Conservation (phyloP, 495 filamentous ascomycete species). For the Podospora anserina region DNA sequence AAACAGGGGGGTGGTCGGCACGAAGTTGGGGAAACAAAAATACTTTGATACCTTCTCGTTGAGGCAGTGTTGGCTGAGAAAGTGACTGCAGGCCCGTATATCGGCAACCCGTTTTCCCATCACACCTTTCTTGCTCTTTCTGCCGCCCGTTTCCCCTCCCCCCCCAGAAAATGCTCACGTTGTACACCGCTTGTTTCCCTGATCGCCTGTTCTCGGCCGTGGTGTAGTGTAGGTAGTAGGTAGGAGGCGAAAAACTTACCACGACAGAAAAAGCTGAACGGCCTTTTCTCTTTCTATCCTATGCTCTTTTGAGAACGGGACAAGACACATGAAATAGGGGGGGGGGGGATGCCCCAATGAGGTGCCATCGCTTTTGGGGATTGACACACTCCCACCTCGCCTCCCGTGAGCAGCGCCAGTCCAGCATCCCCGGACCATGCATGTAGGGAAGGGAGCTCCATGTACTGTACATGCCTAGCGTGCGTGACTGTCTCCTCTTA, state of each 20-base stretch:
- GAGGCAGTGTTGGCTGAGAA: not conserved
- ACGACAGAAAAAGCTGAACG: not conserved
- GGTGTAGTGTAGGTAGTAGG: not conserved
- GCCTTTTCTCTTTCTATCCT: not conserved
- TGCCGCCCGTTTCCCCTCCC: not conserved
- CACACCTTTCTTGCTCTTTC: not conserved
- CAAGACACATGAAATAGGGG: not conserved
- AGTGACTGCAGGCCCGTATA: not conserved
- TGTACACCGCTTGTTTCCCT: conserved; percentile 5
- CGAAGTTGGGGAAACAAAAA: not conserved
- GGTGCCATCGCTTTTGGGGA: not conserved
- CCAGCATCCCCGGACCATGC: not conserved
- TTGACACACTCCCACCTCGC: not conserved
- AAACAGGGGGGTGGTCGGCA: not conserved
- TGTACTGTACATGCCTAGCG: not conserved
- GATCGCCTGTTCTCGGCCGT: not conserved
- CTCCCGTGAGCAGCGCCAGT: not conserved
- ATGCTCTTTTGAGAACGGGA: conserved; percentile 9
- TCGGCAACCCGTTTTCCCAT: not conserved
- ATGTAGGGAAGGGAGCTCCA: conserved; percentile 12
- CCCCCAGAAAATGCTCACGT: not conserved
- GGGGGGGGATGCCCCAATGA: not conserved
- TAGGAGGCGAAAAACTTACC: not conserved
- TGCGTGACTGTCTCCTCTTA: not conserved
- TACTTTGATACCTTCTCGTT: not conserved